Conservation (phyloP, 148 eudicot genomes). For the Diospyros kaki region DNA sequence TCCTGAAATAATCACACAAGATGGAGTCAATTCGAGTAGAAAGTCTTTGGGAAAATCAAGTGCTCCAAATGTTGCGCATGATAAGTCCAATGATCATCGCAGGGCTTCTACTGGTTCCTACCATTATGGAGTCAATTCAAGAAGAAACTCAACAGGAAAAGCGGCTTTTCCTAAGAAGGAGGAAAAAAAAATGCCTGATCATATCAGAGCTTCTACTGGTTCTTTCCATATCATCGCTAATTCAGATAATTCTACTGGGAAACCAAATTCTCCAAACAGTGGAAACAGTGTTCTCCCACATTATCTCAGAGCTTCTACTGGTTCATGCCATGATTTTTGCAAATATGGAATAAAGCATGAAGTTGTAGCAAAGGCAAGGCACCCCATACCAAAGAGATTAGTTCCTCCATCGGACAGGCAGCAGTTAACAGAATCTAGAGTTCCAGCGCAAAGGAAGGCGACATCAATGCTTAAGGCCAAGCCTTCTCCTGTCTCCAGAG, state of each 20-base stretch:
- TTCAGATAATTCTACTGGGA: constrained; percentile 25
- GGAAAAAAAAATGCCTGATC: constrained; percentile 18
- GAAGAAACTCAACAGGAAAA: constrained; percentile 23
- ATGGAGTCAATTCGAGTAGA: constrained; percentile 15
- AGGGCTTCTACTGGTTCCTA: constrained; percentile 58
- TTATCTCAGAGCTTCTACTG: constrained; percentile 79
- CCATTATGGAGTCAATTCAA: constrained; percentile 15
- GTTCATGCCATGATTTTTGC: constrained; percentile 89
- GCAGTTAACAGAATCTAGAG: constrained; percentile 18
- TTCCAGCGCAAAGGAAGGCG: constrained; percentile 36
- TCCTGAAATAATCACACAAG: constrained; percentile 14
- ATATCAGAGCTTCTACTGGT: constrained; percentile 48
- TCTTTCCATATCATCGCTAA: constrained; percentile 25
- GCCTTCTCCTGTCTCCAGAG: constrained; percentile 19
- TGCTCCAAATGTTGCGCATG: constrained; percentile 17
- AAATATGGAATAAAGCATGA: constrained; percentile 52
- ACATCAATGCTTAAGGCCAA: constrained; percentile 26
- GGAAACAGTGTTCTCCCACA: constrained; percentile 32
- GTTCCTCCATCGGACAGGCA: constrained; percentile 21
- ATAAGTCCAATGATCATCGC: constrained; percentile 25
- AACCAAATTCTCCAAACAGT: constrained; percentile 24
- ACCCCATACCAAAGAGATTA: constrained; percentile 29
- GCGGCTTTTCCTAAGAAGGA: constrained; percentile 18
- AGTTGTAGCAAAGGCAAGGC: constrained; percentile 37
- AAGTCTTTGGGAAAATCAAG: constrained; percentile 26